Conservation (phyloP, 2,329 filamentous ascomycete genomes). For the Rhynchosporium secalis region DNA sequence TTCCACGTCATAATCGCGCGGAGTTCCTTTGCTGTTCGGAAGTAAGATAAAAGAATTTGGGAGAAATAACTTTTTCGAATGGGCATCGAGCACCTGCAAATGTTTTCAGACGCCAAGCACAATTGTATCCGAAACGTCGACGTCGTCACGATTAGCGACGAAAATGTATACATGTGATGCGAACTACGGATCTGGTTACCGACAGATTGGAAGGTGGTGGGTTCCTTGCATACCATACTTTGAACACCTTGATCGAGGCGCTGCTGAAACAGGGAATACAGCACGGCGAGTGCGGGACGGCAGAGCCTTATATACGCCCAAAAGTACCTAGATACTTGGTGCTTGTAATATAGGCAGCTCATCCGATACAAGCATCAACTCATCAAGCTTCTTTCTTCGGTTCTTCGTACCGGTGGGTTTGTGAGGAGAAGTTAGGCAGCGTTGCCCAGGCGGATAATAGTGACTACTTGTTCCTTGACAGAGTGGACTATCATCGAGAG, state of each 20-base stretch:
- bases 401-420: not conserved
- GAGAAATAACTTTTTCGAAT: not conserved
- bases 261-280: not conserved
- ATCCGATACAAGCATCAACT: not conserved
- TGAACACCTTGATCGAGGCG: not conserved
- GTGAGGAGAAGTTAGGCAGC: too few species aligned
- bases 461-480: too few species aligned
- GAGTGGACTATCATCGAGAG: too few species aligned
- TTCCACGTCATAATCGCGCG: not conserved
- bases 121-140: not conserved
- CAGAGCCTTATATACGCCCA: constrained; percentile 5
- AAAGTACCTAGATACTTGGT: not conserved
- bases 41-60: not conserved
- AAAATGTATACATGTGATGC: too few species aligned
- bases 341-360: not conserved
- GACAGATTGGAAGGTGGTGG: not conserved
- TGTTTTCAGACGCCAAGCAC: not conserved
- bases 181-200: not conserved
- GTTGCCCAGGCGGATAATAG: too few species aligned
- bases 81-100: too few species aligned
- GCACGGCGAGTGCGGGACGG: not conserved
- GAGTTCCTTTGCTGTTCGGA: too few species aligned
- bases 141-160: not conserved
- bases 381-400: not conserved
- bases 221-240: not conserved